Evolutionary conservation across 2,329 filamentous ascomycete species (phyloP).

Genomic region (Colletotrichum phormii): DNA sequence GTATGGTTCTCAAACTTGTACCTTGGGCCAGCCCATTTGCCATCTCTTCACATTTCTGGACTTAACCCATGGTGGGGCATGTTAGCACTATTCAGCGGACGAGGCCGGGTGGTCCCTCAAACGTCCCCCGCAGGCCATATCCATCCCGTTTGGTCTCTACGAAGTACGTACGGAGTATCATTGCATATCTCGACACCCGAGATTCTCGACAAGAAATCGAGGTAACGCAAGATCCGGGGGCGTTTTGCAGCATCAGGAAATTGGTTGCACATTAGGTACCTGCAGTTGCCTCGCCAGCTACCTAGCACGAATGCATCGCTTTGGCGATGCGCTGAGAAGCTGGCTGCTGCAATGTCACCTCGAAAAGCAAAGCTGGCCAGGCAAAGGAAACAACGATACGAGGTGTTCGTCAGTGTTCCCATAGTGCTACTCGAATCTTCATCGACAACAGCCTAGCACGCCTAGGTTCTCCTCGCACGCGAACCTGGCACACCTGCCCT

Average conservation of each 20-base stretch:
- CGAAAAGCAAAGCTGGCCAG: slow-evolving; percentile 9
- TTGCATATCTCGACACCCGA: neutral
- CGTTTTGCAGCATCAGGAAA: neutral
- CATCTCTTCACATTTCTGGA: neutral
- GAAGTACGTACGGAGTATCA: too few species aligned
- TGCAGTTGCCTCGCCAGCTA: neutral
- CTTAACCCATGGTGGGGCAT: neutral
- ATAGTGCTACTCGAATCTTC: neutral
- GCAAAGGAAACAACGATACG: slow-evolving; percentile 10
- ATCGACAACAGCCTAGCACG: neutral
- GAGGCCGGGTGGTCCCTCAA: neutral
- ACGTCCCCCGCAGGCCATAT: neutral
- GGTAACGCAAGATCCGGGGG: neutral
- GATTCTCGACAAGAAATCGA: neutral
- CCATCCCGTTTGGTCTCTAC: neutral
- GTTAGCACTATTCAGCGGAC: neutral
- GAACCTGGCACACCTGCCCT: slow-evolving; percentile 16
- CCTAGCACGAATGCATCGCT: neutral
- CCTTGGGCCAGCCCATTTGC: neutral
- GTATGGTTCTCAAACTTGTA: too few species aligned
- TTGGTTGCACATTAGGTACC: neutral
- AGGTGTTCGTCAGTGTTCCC: neutral
- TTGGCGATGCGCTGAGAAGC: neutral
- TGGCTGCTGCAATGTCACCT: neutral
- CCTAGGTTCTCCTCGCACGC: slow-evolving; percentile 9